Evolutionary conservation across 2,329 filamentous ascomycete genomes (phyloP), one percentile per base, ranked within the genome.

Genomic region (Ophiostoma novo-ulmi): DNA sequence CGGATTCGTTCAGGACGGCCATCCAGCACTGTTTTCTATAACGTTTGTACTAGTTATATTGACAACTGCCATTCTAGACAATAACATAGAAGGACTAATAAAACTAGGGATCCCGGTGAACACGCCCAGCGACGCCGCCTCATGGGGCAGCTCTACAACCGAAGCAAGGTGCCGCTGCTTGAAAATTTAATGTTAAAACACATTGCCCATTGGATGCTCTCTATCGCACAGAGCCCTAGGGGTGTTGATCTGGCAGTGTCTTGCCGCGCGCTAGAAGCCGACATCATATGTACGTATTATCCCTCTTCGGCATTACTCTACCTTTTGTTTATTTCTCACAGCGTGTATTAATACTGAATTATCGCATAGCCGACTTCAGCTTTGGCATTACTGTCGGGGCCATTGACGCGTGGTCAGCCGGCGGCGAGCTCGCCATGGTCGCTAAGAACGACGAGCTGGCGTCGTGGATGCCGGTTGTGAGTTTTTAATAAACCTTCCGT

Each of bases 141-240:
- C 26, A 73, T 73, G 72, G 72, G 72, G 26, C 72, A 73, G 52
- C 63, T 73, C 8, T 71, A 67, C 61, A 73, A 70, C 70, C 70
- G 72, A 3, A 73, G 72, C 70, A 70, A 69, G 35, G 67, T 71
- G 22, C 48, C 66, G 5, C 64, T 64, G 11, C 63, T 73, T 0
- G 70, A 71, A 39, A 67, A 44, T 6, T 38, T 71, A 5, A 70
- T 73, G 70, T 17, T 69, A 5, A 44, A 58, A 5, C 71, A 73
- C 48, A 67, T 68, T 11, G 52, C 44, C 20, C 38, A 69, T 38
- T 69, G 67, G 61, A 39, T 22, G 2, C 1, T 17, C n/a, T 52
- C 20, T 1, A 36, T 71, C 4, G 26, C 55, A 36, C 13, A 17
- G 2, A 64, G 14, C 14, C 17, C 35, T 2, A 8, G 2, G 8